Evolutionary conservation across 1,284 basidiomycete genomes (phyloP).

Genomic region (Phlebopus sp.): DNA sequence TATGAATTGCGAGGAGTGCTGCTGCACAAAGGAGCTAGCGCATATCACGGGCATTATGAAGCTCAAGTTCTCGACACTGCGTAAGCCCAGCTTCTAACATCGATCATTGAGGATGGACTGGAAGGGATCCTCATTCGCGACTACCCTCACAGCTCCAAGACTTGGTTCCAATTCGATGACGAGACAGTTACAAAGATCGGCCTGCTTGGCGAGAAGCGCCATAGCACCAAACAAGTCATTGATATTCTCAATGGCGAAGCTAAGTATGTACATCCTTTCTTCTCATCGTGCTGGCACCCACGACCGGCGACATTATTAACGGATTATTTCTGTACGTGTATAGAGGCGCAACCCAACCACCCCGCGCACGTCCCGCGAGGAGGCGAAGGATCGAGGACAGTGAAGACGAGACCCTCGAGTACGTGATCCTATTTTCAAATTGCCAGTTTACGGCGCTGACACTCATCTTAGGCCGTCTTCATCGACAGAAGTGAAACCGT

Average conservation of each 20-base stretch:
- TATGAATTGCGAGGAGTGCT: constrained; percentile 85
- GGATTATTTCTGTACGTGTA: constrained; percentile 3
- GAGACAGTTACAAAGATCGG: constrained; percentile 68
- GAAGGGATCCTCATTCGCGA: constrained; percentile 6
- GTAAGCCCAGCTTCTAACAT: constrained; percentile 43
- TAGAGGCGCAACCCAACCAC: constrained; percentile 22
- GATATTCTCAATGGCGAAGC: constrained; percentile 28
- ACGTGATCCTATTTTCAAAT: constrained; percentile 21
- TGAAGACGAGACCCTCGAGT: constrained; percentile 54
- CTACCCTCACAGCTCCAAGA: constrained; percentile 45
- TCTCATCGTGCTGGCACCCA: constrained; percentile 1
- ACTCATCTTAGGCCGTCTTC: background rate
- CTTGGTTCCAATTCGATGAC: constrained; percentile 93
- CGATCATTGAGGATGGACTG: background rate
- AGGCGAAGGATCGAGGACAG: constrained; percentile 55
- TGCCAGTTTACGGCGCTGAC: constrained; percentile 9
- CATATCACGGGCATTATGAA: constrained; percentile 91
- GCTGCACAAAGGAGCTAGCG: constrained; percentile 81
- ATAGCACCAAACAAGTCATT: constrained; percentile 27
- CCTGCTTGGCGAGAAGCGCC: constrained; percentile 45
- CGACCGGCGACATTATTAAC: background rate
- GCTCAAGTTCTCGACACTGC: constrained; percentile 79
- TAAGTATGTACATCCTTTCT: constrained; percentile 20
- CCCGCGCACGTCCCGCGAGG: constrained; percentile 30
- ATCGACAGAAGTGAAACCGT: constrained; percentile 2